Base-by-base conservation (phyloP, 1,284 basidiomycete genomes). In the Trichosporon sp. region DNA sequence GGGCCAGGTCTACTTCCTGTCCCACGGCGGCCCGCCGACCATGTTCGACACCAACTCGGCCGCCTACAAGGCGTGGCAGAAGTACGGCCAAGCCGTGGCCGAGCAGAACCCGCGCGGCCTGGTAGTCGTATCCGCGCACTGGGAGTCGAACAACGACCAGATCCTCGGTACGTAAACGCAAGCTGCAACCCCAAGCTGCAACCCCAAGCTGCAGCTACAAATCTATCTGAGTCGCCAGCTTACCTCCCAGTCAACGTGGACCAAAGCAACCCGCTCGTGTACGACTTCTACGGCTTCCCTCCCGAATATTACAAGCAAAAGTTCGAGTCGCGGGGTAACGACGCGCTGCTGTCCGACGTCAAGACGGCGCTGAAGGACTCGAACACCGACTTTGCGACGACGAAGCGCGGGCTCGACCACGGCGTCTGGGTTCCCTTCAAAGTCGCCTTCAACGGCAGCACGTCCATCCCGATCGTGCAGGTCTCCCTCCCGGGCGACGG, bases 281-380 rank as follows among this genome's bases (percentile, higher is more conserved):
- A 86, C 77, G 86, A 86, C 76, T 86, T 85, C 70, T 85, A 85
- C 75, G 76, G 76, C 68, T 86, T 86, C 74, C 85, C 85, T 1
- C 68, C 75, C 48, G 70, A 81, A n/a, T 82, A 80, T 74, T 86
- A 86, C 77, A 70, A 82, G 69, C 79, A 83, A 68, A 82, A 72
- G 35, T 84, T 86, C 71, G 51, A 68, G 10, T 78, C 78, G 2
- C 70, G 68, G 0, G 76, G 75, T 10, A 76, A 80, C 54, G 73
- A 79, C 0, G 38, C 70, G 54, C 73, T 79, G 66, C 71, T 84
- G 7, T 70, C 75, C 2, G 71, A 75, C 32, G 75, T 81, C 31
- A 77, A 82, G 31, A 59, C 70, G 0, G 75, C 79, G 12, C 74
- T 85, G 8, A 73, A 76, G n/a, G 26, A 61, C 4, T 69, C 72